Percentiles rank a stretch among this genome's conserved stretches.
phyloP scores from a whole-genome alignment of 2,329 filamentous ascomycete species.

The Phaeophleospora eucalypticola region DNA sequence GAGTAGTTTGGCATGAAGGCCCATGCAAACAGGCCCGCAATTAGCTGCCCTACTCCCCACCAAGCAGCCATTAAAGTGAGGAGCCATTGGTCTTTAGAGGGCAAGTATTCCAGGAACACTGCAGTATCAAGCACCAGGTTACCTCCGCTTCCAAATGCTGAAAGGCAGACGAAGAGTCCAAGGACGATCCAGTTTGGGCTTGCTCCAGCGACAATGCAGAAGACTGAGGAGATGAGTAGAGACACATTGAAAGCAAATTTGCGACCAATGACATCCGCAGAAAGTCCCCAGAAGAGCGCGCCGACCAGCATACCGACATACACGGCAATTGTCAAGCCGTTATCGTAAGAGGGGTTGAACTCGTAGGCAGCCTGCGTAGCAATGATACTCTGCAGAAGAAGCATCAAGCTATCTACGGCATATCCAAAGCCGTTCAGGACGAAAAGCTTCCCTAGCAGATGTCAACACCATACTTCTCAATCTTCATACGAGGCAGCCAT shows the following conservation, averaged over 20 bases:
- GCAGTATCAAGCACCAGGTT: constrained; percentile 60
- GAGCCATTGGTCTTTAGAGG: constrained; percentile 59
- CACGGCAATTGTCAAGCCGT: constrained; percentile 57
- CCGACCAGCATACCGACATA: constrained; percentile 55
- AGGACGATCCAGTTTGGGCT: constrained; percentile 64
- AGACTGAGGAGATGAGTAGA: constrained; percentile 59
- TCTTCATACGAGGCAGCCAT: neutral
- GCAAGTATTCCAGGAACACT: constrained; percentile 56
- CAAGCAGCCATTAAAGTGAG: constrained; percentile 59
- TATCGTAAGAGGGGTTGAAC: constrained; percentile 52
- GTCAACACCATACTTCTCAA: neutral
- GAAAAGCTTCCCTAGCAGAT: constrained; percentile 48
- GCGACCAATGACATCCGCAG: constrained; percentile 64
- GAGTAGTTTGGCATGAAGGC: constrained; percentile 50
- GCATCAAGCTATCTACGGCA: constrained; percentile 54
- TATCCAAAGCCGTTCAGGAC: constrained; percentile 60
- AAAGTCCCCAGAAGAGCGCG: constrained; percentile 65
- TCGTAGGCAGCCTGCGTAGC: constrained; percentile 56
- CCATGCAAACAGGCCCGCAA: constrained; percentile 54
- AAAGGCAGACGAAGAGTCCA: constrained; percentile 59
- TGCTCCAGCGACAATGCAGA: constrained; percentile 62
- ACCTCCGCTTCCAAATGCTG: constrained; percentile 61
- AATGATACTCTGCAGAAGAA: constrained; percentile 61
- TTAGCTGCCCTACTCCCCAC: constrained; percentile 49
- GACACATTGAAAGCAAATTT: constrained; percentile 66